Base-by-base conservation (phyloP, 805 yeast species). In the Wickerhamomyces silvicola region DNA sequence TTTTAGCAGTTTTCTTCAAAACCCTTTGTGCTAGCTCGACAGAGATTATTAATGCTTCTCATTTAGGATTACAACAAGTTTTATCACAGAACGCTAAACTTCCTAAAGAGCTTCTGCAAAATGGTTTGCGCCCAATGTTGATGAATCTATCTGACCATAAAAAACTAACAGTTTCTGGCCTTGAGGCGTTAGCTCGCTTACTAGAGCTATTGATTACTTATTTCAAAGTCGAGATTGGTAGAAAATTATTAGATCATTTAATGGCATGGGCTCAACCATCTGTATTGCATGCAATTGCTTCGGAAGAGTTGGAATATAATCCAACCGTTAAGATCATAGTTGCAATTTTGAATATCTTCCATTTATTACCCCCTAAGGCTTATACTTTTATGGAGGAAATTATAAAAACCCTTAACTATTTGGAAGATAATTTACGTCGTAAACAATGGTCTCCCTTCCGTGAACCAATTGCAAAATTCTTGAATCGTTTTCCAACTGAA, bases 191-290 rank as follows among this genome's bases (percentile, higher is more conserved):
- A 15, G 94, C 97, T 0, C 66, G 94, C 27, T 65, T 92, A 20
- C 65, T 92, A 25, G 96, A 90, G 50, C 64, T 94, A 15, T 64
- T 92, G 43, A 87, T 90, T 22, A 85, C 94, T 4, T 90, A 92
- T 50, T 92, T 92, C 67, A 82, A 94, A 54, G 97, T 94, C 13
- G 99, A 92, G 55, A 90, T 92, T 43, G 99, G 99, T 20, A 72
- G 87, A 30, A 92, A 92, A 48, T 61, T 92, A 31, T 68, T 94
- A 20, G 97, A 92, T 51, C 98, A 92, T 57, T 65, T 92, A 42
- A 81, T 80, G 72, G 95, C 97, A 0, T 88, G 96, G 95, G 94
- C 97, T 1, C 88, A 84, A 46, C 85, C 92, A 3, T 72, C 74
- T 18, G 73, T 83, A 1, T 57, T 94, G 24, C 77, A 86, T 35